Percentiles rank a stretch among this genome's conserved stretches.
These are phyloP conservation scores for Calonectria naviculata DNA, from an alignment of 2,329 filamentous ascomycete species.

Conservation along the genomic window DNA sequence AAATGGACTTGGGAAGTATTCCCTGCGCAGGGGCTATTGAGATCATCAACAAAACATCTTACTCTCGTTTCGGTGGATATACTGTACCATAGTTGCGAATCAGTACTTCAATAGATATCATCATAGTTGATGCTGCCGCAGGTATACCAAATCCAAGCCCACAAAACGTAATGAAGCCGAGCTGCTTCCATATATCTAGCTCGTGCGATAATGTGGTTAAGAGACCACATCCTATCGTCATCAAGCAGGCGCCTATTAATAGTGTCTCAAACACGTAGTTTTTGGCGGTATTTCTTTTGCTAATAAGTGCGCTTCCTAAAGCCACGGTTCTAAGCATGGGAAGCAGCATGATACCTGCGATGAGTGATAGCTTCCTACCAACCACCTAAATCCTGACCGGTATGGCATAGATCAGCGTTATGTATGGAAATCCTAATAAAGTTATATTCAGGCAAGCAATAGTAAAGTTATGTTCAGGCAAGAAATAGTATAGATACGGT, in stretches of 20 bases:
- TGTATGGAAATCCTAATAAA: constrained; percentile 62
- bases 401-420: constrained; percentile 60
- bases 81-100: constrained; percentile 57
- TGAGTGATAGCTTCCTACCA: constrained; percentile 56
- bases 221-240: constrained; percentile 59
- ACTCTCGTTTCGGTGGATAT: background rate
- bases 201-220: constrained; percentile 50
- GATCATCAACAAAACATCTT: constrained; percentile 20
- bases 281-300: constrained; percentile 53
- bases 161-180: constrained; percentile 63
- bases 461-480: too few species aligned
- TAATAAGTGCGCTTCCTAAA: constrained; percentile 55
- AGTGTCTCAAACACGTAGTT: constrained; percentile 58
- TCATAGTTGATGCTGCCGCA: constrained; percentile 59
- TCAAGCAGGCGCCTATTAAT: constrained; percentile 52
- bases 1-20: constrained; percentile 63
- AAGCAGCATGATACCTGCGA: constrained; percentile 62
- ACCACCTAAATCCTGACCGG: constrained; percentile 63
- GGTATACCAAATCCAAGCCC: constrained; percentile 64
- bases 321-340: constrained; percentile 64
- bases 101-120: constrained; percentile 54
- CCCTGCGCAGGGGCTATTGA: constrained; percentile 61
- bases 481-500: constrained; percentile 58
- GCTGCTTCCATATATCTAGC: constrained; percentile 54
- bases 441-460: constrained; percentile 56